Percentiles rank a stretch among this genome's conserved stretches.
phyloP scores from a whole-genome alignment of 2,329 filamentous ascomycete genomes.

The Fusarium penzigii region DNA sequence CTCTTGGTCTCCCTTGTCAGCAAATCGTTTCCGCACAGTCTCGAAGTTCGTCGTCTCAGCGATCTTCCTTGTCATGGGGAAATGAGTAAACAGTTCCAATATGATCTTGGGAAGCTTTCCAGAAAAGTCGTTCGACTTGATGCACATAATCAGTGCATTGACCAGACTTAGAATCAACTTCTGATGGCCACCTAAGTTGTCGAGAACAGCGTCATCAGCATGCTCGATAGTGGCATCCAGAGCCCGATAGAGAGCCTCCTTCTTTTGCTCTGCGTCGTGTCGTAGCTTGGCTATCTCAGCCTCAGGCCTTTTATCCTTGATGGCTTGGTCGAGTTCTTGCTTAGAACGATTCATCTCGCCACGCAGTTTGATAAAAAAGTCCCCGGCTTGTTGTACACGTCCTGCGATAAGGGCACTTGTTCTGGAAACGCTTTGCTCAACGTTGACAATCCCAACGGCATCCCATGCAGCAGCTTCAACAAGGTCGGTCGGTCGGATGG shows the following conservation, averaged over 20 bases:
- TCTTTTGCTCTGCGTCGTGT: slow-evolving; percentile 44
- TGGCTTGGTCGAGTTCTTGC: slow-evolving; percentile 44
- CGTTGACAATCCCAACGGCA: slow-evolving; percentile 49
- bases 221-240: slow-evolving; percentile 55
- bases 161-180: slow-evolving; percentile 58
- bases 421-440: slow-evolving; percentile 43
- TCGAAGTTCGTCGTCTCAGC: slow-evolving; percentile 67
- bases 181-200: slow-evolving; percentile 58
- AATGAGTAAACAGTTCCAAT: slow-evolving; percentile 61
- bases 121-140: slow-evolving; percentile 53
- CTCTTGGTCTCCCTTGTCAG: slow-evolving; percentile 65
- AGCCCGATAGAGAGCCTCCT: slow-evolving; percentile 51
- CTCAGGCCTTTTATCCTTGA: slow-evolving; percentile 43
- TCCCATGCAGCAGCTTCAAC: slow-evolving; percentile 55
- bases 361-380: slow-evolving; percentile 50
- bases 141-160: slow-evolving; percentile 55
- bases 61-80: slow-evolving; percentile 62
- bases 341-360: slow-evolving; percentile 50
- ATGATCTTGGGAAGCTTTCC: slow-evolving; percentile 56
- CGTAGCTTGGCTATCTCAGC: slow-evolving; percentile 40
- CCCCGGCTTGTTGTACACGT: slow-evolving; percentile 53
- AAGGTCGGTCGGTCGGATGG: slow-evolving; percentile 45
- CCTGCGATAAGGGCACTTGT: slow-evolving; percentile 44
- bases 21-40: slow-evolving; percentile 63
- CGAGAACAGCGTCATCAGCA: slow-evolving; percentile 56